phyloP scores from a whole-genome alignment of 2,329 filamentous ascomycete species.

The Ceratocystis destructans region DNA sequence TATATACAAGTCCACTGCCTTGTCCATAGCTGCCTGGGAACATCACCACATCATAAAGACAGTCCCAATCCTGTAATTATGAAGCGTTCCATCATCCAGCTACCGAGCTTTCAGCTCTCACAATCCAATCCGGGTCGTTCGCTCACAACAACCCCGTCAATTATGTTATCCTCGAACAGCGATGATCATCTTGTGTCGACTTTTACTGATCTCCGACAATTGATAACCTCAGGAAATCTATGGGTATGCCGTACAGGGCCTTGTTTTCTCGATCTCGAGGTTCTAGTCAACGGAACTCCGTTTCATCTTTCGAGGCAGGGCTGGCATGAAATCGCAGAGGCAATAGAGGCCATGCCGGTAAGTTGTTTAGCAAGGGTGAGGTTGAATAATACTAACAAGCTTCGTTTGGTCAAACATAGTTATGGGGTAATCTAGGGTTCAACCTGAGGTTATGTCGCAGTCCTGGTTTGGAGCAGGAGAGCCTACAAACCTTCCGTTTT shows the following conservation, averaged over 20 bases:
- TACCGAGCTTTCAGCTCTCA: slow-evolving; percentile 7
- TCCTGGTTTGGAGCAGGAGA: neutral
- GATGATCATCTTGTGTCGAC: neutral
- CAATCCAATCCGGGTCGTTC: slow-evolving; percentile 3
- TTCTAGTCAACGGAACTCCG: slow-evolving; percentile 15
- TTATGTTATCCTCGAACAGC: neutral
- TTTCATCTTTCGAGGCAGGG: slow-evolving; percentile 8
- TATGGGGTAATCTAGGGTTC: slow-evolving; percentile 18
- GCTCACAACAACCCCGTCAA: neutral
- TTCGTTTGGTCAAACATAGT: neutral
- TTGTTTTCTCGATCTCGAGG: slow-evolving; percentile 13
- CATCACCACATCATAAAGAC: neutral
- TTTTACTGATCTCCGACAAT: slow-evolving; percentile 11
- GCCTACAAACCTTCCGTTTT: slow-evolving; percentile 11
- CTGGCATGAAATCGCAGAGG: slow-evolving; percentile 8
- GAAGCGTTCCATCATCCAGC: slow-evolving; percentile 4
- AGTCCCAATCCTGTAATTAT: neutral
- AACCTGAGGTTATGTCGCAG: slow-evolving; percentile 14
- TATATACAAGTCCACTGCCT: neutral
- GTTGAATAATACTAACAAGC: neutral
- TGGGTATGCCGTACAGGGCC: slow-evolving; percentile 18
- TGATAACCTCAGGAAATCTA: slow-evolving; percentile 10
- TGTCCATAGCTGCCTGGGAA: neutral
- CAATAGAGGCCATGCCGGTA: slow-evolving; percentile 17
- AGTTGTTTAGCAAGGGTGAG: neutral